Percentiles rank a stretch among this genome's conserved stretches.
These are phyloP conservation scores for Globisporangium radiosum DNA, from an alignment of 352 stramenopile genomes.

Conservation along the genomic window DNA sequence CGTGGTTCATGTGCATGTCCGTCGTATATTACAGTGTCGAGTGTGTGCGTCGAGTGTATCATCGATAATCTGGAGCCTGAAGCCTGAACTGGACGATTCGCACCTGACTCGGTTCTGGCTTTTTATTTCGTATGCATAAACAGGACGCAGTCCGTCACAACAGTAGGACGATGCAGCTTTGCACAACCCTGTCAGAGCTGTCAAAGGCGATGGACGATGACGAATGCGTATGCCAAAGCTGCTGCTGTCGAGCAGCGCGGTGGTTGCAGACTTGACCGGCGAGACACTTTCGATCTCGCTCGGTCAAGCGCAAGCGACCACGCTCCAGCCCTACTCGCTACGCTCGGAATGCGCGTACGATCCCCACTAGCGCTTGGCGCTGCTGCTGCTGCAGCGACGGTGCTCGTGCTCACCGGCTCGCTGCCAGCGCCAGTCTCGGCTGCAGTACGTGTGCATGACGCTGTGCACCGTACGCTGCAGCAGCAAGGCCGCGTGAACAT, in stretches of 20 bases:
- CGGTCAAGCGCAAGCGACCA: neutral
- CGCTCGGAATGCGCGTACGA: slow-evolving; percentile 1
- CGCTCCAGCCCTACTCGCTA: neutral
- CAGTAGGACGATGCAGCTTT: too few relatives aligned
- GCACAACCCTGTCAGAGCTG: too few relatives aligned
- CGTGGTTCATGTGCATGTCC: too few relatives aligned
- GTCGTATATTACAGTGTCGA: too few relatives aligned
- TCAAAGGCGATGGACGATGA: neutral
- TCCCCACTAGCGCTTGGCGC: slow-evolving; percentile 4
- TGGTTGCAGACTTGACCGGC: too few relatives aligned
- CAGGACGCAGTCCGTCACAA: too few relatives aligned
- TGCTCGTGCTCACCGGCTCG: neutral
- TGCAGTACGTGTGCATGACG: slow-evolving; percentile 8
- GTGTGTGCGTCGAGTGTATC: too few relatives aligned
- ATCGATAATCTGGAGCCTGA: too few relatives aligned
- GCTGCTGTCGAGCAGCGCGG: neutral
- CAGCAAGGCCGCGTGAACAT: slow-evolving; percentile 19
- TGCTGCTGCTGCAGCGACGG: neutral
- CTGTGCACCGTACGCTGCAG: slow-evolving; percentile 15
- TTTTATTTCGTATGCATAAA: too few relatives aligned
- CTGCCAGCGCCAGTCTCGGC: slow-evolving; percentile 1
- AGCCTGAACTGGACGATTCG: too few relatives aligned
- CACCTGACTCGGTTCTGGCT: too few relatives aligned
- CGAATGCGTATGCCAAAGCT: neutral
- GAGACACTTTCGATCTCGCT: neutral